phyloP scores from a whole-genome alignment of 208 protist genomes.

The Leishmania turanica region DNA sequence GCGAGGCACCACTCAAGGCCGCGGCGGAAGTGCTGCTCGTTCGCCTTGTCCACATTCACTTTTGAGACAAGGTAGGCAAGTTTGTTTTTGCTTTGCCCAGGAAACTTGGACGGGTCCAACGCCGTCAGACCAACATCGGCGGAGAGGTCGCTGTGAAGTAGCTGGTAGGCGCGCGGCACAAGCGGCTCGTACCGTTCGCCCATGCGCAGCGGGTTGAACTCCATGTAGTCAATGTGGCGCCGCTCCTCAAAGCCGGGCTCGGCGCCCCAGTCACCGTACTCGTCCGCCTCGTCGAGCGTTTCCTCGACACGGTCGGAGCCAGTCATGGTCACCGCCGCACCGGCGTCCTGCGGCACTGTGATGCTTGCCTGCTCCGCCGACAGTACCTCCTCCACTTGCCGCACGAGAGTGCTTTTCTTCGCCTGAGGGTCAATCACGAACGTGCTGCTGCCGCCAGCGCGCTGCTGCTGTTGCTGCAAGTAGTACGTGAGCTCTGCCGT shows the following conservation, averaged over 20 bases:
- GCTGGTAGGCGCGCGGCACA: constrained; percentile 77
- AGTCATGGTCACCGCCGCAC: constrained; percentile 44
- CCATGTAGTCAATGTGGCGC: constrained; percentile 80
- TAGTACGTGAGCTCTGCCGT: constrained; percentile 77
- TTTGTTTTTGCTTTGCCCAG: constrained; percentile 57
- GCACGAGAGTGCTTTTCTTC: constrained; percentile 89
- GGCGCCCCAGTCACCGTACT: constrained; percentile 92
- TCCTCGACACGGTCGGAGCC: constrained; percentile 81
- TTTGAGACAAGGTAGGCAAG: constrained; percentile 51
- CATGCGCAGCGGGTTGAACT: constrained; percentile 64
- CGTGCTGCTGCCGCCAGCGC: neutral
- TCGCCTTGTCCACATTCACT: constrained; percentile 67
- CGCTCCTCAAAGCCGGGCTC: constrained; percentile 85
- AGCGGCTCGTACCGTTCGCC: constrained; percentile 73
- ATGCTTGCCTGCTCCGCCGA: constrained; percentile 73
- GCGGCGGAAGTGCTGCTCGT: constrained; percentile 73
- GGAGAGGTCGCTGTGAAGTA: constrained; percentile 78
- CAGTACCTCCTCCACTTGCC: constrained; percentile 86
- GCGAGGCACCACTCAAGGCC: constrained; percentile 85
- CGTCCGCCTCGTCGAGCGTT: constrained; percentile 87
- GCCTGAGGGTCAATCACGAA: constrained; percentile 27
- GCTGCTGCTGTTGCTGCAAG: constrained; percentile 58
- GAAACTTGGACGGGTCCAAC: constrained; percentile 62
- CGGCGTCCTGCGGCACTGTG: constrained; percentile 29
- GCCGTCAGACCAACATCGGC: constrained; percentile 58